These are phyloP conservation scores for Senna tora DNA, from an alignment of 306 rosid species.

Conservation along the genomic window DNA sequence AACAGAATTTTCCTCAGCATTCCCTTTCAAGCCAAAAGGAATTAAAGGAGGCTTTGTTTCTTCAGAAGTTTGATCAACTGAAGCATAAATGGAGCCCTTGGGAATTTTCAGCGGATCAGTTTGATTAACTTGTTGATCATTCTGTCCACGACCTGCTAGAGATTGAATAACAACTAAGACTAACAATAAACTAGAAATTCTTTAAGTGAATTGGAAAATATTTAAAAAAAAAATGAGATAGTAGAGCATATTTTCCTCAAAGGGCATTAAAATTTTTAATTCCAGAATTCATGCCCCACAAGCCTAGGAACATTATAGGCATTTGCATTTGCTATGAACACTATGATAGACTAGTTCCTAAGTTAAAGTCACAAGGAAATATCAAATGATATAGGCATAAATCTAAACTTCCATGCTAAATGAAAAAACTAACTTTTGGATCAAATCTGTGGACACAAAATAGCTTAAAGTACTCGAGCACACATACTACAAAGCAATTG, in stretches of 20 bases:
- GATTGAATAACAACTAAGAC: constrained; percentile 37
- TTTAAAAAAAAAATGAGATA: not conserved
- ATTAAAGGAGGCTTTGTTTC: constrained; percentile 48
- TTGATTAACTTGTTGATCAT: constrained; percentile 47
- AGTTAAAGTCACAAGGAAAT: not conserved
- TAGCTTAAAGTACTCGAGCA: constrained; percentile 3
- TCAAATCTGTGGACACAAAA: constrained; percentile 21
- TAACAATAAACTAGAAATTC: constrained; percentile 32
- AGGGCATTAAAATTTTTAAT: constrained; percentile 15
- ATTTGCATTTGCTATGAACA: not conserved
- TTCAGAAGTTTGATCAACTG: constrained; percentile 48
- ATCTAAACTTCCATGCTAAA: not conserved
- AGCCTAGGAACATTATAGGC: too few relatives aligned
- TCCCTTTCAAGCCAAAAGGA: constrained; percentile 51
- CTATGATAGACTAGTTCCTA: constrained; percentile 1
- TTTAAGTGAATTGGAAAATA: not conserved
- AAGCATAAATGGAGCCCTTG: constrained; percentile 40
- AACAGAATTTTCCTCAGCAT: constrained; percentile 40
- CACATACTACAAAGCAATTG: not conserved
- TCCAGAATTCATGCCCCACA: constrained; percentile 17
- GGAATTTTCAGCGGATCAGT: constrained; percentile 40
- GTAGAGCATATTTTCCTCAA: constrained; percentile 10
- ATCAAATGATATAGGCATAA: constrained; percentile 15
- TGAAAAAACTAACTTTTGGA: constrained; percentile 9
- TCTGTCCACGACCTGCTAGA: constrained; percentile 52